These are phyloP conservation scores for Theileria luwenshuni DNA, from an alignment of 169 alveolate genomes.

Conservation along the genomic window DNA sequence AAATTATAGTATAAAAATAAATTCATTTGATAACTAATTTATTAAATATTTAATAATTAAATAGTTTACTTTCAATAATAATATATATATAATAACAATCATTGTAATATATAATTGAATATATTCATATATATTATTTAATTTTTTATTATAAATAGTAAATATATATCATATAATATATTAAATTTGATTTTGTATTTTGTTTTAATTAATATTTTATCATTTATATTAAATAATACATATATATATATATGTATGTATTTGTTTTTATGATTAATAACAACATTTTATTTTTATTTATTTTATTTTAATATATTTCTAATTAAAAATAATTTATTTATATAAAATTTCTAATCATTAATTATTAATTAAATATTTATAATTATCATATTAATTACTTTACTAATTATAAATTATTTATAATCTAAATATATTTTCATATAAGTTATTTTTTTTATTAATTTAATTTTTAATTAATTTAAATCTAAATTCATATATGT, in stretches of 20 bases:
- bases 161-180: not conserved
- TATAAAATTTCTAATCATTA: not conserved
- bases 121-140: not conserved
- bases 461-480: not conserved
- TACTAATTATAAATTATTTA: not conserved
- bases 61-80: not conserved
- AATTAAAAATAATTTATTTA: not conserved
- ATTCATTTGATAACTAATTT: not conserved
- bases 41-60: not conserved
- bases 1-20: not conserved
- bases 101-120: not conserved
- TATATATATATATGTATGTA: constrained; percentile 1
- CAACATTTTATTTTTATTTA: not conserved
- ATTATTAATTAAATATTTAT: not conserved
- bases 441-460: not conserved
- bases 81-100: not conserved
- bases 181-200: not conserved
- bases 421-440: not conserved
- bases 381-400: not conserved
- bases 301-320: not conserved
- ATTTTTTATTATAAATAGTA: not conserved
- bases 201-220: not conserved
- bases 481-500: not conserved
- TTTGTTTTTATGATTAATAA: not conserved
- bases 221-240: not conserved